Evolutionary conservation across 1,284 basidiomycete genomes (phyloP).

Genomic region (Microbotryomycetes sp.): DNA sequence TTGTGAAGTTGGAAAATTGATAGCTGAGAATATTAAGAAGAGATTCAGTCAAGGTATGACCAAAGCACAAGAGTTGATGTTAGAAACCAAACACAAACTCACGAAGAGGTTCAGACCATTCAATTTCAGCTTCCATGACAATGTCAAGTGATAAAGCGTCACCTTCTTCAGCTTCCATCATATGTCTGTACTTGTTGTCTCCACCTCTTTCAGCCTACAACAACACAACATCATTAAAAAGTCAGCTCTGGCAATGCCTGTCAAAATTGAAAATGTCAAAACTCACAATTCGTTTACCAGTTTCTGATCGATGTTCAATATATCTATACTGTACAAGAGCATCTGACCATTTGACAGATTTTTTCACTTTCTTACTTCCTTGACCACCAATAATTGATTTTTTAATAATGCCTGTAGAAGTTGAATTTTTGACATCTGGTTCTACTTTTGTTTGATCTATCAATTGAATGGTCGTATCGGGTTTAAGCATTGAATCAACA

Average conservation of each 20-base stretch:
- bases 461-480: background rate
- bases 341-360: constrained; percentile 15
- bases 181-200: background rate
- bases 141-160: background rate
- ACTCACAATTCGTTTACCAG: background rate
- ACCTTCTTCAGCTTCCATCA: background rate
- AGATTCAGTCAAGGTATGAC: no score
- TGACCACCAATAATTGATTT: background rate
- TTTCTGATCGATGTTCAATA: constrained; percentile 9
- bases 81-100: background rate
- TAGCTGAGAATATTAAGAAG: background rate
- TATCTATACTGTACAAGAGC: constrained; percentile 4
- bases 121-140: constrained; percentile 22
- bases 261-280: background rate
- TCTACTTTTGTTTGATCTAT: background rate
- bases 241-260: background rate
- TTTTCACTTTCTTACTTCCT: constrained; percentile 11
- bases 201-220: background rate
- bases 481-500: background rate
- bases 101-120: constrained; percentile 25
- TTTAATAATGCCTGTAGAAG: background rate
- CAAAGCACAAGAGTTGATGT: no score
- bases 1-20: constrained; percentile 10
- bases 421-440: background rate
- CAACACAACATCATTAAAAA: background rate